phyloP scores from a whole-genome alignment of 108 stramenopile genomes.

The Skeletonema potamos region DNA sequence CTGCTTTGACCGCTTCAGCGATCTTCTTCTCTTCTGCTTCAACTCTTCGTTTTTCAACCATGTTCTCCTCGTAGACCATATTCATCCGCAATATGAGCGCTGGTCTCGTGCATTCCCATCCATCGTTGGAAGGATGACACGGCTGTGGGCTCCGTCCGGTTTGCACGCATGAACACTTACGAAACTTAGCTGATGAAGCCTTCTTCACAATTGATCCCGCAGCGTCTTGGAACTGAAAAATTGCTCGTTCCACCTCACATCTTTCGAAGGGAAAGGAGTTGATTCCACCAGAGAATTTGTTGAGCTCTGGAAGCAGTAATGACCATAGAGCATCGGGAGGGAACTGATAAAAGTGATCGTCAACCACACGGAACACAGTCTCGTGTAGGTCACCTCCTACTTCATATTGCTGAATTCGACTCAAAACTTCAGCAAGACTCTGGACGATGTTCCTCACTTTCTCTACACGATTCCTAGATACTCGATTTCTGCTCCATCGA shows the following conservation, averaged over 20 bases:
- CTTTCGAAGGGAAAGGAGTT: conserved; percentile 39
- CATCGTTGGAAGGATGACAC: conserved; percentile 33
- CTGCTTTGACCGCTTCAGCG: conserved; percentile 22
- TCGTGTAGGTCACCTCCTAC: conserved; percentile 34
- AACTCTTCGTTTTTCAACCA: conserved; percentile 29
- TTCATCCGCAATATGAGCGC: conserved; percentile 38
- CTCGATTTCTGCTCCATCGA: conserved; percentile 44
- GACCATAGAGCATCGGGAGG: conserved; percentile 46
- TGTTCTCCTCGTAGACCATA: conserved; percentile 44
- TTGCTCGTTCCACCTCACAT: conserved; percentile 36
- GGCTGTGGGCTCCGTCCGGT: too few relatives aligned
- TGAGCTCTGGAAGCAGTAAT: conserved; percentile 39
- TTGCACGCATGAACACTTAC: conserved; percentile 47
- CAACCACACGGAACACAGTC: conserved; percentile 23
- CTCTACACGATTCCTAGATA: conserved; percentile 5
- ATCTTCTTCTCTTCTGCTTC: conserved; percentile 20
- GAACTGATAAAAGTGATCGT: conserved; percentile 26
- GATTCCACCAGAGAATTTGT: conserved; percentile 25
- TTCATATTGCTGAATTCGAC: conserved; percentile 22
- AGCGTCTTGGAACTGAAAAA: conserved; percentile 40
- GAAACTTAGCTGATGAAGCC: conserved; percentile 21
- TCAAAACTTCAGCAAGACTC: conserved; percentile 34
- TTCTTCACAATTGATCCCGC: conserved; percentile 16
- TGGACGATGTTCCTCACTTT: conserved; percentile 42
- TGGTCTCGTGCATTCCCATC: conserved; percentile 49